A percentile compares a stretch with the other conserved stretches of the same genome.
Evolutionary conservation across 345 rosid genomes (phyloP).

Genomic region (Syzygium aromaticum): DNA sequence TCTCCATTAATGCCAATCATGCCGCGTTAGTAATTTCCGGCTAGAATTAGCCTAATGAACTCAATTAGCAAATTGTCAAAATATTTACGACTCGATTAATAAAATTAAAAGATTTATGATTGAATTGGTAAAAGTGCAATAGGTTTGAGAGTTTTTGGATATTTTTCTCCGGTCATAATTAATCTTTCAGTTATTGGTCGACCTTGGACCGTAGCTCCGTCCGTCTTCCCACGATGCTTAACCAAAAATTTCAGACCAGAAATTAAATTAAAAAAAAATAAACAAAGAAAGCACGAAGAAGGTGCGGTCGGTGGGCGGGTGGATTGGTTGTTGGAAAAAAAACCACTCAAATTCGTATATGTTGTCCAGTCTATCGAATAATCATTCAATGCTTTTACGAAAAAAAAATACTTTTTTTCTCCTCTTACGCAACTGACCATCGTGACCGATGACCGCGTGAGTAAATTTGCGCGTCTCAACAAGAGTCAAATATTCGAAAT

Average conservation of each 20-base stretch:
- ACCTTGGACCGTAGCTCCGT: not conserved
- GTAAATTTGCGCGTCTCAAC: not conserved
- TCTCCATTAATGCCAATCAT: no score
- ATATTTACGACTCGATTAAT: no score
- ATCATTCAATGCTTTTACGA: not conserved
- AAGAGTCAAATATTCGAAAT: no score
- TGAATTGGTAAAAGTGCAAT: no score
- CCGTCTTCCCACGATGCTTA: not conserved
- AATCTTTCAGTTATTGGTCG: not conserved
- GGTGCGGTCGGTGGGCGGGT: not conserved
- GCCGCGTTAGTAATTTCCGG: no score
- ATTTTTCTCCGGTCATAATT: no score
- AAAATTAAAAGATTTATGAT: no score
- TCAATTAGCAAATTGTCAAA: no score
- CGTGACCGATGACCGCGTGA: accelerated
- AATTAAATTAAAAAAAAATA: not conserved
- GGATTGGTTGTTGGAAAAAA: not conserved
- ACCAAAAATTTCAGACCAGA: not conserved
- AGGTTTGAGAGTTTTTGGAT: no score
- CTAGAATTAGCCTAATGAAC: no score
- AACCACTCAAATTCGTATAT: not conserved
- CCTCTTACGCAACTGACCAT: accelerated
- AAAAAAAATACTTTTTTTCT: accelerated
- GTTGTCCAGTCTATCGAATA: not conserved
- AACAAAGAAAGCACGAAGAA: not conserved